A percentile compares a stretch with the other conserved stretches of the same genome.
Evolutionary conservation across 768 basidiomycete species (phyloP).

Genomic region (Coprinellus micaceus): DNA sequence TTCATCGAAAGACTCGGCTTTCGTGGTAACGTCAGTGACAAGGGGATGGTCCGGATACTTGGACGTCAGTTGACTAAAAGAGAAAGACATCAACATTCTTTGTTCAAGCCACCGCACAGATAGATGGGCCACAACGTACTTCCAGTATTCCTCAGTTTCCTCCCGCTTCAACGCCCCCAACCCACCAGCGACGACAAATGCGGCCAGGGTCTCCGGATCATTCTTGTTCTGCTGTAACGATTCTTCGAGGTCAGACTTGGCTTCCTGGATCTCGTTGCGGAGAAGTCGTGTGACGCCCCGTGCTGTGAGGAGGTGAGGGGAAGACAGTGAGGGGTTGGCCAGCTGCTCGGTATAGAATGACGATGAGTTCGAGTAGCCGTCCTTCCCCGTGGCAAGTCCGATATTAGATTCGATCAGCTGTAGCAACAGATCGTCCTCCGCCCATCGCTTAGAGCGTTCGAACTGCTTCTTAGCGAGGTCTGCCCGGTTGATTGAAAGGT

Average conservation of each 20-base stretch:
- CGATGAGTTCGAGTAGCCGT: slow-evolving; percentile 51
- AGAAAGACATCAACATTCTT: not conserved
- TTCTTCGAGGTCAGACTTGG: slow-evolving; percentile 80
- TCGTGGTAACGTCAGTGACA: slow-evolving; percentile 56
- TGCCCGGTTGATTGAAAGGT: slow-evolving; percentile 84
- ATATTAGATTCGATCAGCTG: slow-evolving; percentile 87
- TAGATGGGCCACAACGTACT: slow-evolving; percentile 37
- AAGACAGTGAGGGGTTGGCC: slow-evolving; percentile 73
- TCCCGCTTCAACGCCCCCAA: slow-evolving; percentile 53
- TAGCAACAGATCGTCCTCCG: slow-evolving; percentile 85
- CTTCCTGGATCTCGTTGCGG: slow-evolving; percentile 67
- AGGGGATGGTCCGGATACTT: slow-evolving; percentile 68
- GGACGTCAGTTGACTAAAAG: slow-evolving; percentile 35
- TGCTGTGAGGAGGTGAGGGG: slow-evolving; percentile 71
- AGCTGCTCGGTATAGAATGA: slow-evolving; percentile 83
- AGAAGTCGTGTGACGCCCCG: slow-evolving; percentile 78
- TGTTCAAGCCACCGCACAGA: not conserved
- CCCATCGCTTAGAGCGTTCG: slow-evolving; percentile 77
- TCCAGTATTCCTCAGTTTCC: slow-evolving; percentile 67
- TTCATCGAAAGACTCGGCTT: slow-evolving; percentile 63
- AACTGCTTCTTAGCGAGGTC: slow-evolving; percentile 87
- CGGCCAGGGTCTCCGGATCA: slow-evolving; percentile 68
- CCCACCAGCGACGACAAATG: slow-evolving; percentile 59
- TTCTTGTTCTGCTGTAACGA: slow-evolving; percentile 55
- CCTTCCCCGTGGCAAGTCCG: slow-evolving; percentile 70